A percentile compares a stretch with the other conserved stretches of the same genome.
phyloP scores from a whole-genome alignment of 2,329 filamentous ascomycete genomes.

The Fusarium pseudocircinatum region DNA sequence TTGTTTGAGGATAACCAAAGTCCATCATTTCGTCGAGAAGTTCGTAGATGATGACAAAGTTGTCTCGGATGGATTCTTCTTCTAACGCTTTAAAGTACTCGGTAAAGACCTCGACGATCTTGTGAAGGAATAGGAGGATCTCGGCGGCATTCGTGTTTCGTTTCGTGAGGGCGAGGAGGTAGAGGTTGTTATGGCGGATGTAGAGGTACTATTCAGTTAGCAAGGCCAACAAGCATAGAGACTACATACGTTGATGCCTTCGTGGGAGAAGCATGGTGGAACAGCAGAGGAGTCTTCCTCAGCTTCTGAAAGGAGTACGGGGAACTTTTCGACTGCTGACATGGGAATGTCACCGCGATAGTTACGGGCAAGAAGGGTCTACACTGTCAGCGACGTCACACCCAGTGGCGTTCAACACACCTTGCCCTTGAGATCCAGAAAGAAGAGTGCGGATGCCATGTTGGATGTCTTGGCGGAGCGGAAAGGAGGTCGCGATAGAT shows the following conservation, averaged over 20 bases:
- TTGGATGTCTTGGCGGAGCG: slow-evolving; percentile 26
- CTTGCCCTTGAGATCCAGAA: slow-evolving; percentile 99
- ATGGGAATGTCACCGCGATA: slow-evolving; percentile 99
- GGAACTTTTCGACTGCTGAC: slow-evolving; percentile 98
- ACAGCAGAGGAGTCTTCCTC: slow-evolving; percentile 99
- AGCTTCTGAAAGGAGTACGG: slow-evolving; percentile 92
- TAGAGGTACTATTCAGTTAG: slow-evolving; percentile 81
- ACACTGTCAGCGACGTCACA: slow-evolving; percentile 25
- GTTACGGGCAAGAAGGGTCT: slow-evolving; percentile 98
- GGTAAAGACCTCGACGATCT: slow-evolving; percentile 98
- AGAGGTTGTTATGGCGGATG: slow-evolving; percentile 99
- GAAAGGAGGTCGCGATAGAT: slow-evolving; percentile 44
- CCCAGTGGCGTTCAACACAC: slow-evolving; percentile 55
- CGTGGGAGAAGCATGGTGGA: slow-evolving; percentile 96
- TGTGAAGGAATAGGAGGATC: slow-evolving; percentile 97
- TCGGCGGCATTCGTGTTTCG: slow-evolving; percentile 99
- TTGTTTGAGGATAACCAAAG: slow-evolving; percentile 98
- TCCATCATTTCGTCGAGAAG: slow-evolving; percentile 99
- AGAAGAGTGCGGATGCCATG: slow-evolving; percentile 97
- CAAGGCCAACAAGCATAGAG: neutral
- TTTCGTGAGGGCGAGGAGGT: slow-evolving; percentile 96
- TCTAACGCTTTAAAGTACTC: slow-evolving; percentile 99
- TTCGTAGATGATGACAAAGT: slow-evolving; percentile 99
- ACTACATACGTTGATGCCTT: slow-evolving; percentile 90
- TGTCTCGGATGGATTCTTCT: slow-evolving; percentile 98